Base-by-base conservation (phyloP, 495 filamentous ascomycete species). In the Lasiosphaeria hispida region DNA sequence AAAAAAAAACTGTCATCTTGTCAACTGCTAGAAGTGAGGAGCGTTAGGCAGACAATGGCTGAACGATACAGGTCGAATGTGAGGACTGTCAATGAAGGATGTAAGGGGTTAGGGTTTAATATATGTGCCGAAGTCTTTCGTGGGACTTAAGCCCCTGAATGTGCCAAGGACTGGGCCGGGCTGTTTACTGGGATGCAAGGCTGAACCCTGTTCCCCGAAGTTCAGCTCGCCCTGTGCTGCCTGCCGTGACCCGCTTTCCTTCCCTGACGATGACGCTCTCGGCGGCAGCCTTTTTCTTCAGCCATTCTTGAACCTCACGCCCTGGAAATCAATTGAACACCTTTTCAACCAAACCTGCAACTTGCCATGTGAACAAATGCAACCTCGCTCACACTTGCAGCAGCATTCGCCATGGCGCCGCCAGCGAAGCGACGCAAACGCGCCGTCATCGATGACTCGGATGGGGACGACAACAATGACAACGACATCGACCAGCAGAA, bases 351-450 rank as follows among this genome's bases (percentile, higher is more conserved):
- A 39, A 45, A 15, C 43, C 10, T 39, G 9, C 41, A 18, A 17
- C 48, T 30, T 59, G 42, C 30, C 42, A 64, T 58, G 58, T 60
- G 53, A 48, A 64, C 64, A 55, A 63, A 71, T 71, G 61, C 56
- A 34, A 30, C 51, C 55, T 42, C 41, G 30, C 23, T 33, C 18
- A 33, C 33, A 39, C 11, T 41, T 44, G 19, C 48, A 38, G 23
- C 23, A 30, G 47, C 53, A 62, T 43, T 66, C 68, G 69, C 65
- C 60, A 82, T 83, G 80, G 76, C 78, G 65, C 78, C 80, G 64
- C 76, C 80, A 58, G 70, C 78, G 58, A 83, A 82, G 73, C 79
- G 81, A 58, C 75, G 74, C 60, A 81, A 74, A 48, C 67, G 64
- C 53, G 52, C 64, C 55, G 41, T 68, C 36, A 40, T 67, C 40